Conservation (phyloP, 1,284 basidiomycete species). For the Apiotrichum veenhuisii region DNA sequence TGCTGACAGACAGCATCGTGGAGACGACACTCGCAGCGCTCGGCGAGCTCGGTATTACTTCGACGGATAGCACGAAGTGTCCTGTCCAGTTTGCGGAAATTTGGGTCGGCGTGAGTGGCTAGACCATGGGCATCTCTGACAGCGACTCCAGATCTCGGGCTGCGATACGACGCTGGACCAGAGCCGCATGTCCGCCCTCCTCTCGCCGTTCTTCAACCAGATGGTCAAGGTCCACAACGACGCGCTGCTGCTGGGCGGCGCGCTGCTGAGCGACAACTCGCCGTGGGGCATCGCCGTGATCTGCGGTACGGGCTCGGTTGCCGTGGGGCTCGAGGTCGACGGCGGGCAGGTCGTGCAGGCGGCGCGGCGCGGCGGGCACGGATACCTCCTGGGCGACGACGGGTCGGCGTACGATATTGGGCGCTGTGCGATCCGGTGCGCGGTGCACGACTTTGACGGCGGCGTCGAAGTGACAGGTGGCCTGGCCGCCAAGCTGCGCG, state of each 20-base stretch:
- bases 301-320: constrained; percentile 38
- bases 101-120: constrained; percentile 32
- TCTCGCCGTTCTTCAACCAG: constrained; percentile 28
- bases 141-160: constrained; percentile 32
- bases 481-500: constrained; percentile 22
- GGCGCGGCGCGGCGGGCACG: constrained; percentile 33
- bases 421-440: constrained; percentile 26
- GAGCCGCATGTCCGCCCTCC: constrained; percentile 20
- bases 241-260: constrained; percentile 35
- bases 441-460: constrained; percentile 30
- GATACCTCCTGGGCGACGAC: constrained; percentile 41
- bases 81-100: constrained; percentile 24
- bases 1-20: constrained; percentile 23
- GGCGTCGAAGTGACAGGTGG: constrained; percentile 21
- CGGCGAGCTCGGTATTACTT: constrained; percentile 2
- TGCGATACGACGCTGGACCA: constrained; percentile 37
- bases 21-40: constrained; percentile 23
- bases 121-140: neutral
- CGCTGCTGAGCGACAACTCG: constrained; percentile 24
- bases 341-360: constrained; percentile 23
- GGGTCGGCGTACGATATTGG: constrained; percentile 37
- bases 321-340: constrained; percentile 26
- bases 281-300: constrained; percentile 42
- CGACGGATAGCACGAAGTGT: constrained; percentile 1
- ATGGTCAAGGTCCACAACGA: constrained; percentile 30